phyloP scores from a whole-genome alignment of 805 yeast genomes.

The Schwanniomyces occidentalis region DNA sequence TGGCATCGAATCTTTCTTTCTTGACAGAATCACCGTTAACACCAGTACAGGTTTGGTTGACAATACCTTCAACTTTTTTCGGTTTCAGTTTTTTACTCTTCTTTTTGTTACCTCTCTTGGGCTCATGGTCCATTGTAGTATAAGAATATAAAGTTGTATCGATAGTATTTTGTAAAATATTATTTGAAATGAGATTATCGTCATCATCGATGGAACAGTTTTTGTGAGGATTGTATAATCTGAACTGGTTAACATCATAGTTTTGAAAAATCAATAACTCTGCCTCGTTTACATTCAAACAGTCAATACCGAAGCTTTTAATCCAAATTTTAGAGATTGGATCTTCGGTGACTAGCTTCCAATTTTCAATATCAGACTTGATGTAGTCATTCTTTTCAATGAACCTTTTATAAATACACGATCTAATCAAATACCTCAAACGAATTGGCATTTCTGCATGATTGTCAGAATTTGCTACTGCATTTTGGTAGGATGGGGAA shows the following conservation, averaged over 20 bases:
- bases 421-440: conserved; percentile 53
- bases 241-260: conserved; percentile 32
- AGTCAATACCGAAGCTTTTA: conserved; percentile 51
- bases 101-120: conserved; percentile 4
- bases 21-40: conserved; percentile 31
- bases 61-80: conserved; percentile 12
- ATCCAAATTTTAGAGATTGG: conserved; percentile 53
- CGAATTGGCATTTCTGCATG: conserved; percentile 52
- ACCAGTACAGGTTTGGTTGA: conserved; percentile 10
- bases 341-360: conserved; percentile 68
- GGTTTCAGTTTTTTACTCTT: conserved; percentile 2
- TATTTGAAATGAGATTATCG: conserved; percentile 19
- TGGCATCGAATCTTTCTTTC: conserved; percentile 45
- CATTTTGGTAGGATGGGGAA: conserved; percentile 23
- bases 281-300: conserved; percentile 53
- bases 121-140: conserved; percentile 18
- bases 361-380: conserved; percentile 28
- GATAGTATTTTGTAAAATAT: conserved; percentile 31
- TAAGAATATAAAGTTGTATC: conserved; percentile 33
- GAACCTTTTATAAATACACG: conserved; percentile 56
- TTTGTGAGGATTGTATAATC: conserved; percentile 26
- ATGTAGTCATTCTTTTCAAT: conserved; percentile 32
- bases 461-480: conserved; percentile 23
- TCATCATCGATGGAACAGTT: conserved; percentile 25
- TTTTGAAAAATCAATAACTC: conserved; percentile 42